Evolutionary conservation across 345 rosid genomes (phyloP), one percentile per base, ranked within the genome.

Genomic region (Hirschfeldia incana): DNA sequence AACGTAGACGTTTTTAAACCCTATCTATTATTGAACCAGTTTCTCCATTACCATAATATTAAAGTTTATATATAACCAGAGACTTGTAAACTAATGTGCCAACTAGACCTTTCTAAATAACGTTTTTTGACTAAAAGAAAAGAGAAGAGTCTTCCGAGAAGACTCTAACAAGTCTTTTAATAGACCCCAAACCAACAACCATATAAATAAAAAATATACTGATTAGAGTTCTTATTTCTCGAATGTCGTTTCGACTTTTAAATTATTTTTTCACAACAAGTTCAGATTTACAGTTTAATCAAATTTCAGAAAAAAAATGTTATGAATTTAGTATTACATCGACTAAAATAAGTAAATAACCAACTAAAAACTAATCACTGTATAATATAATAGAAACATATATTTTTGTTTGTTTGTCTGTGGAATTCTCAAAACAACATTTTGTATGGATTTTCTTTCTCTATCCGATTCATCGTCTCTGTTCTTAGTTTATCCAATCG

Each of bases 401-500:
- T 53, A 2, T 55, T 16, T 2, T 2, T 27, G 30, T 30, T 32
- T 32, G 34, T 13, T 57, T 55, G 32, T 58, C 15, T 16, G 42
- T 4, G 67, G 34, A 76, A 76, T 58, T 67, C 49, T 67, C 15
- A 27, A 59, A 29, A 29, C 32, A 58, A 16, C 60, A 59, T 59
- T 16, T 9, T 32, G 61, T 21, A 12, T 17, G 34, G 61, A 66
- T 46, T 46, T 8, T 64, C 4, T 37, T 51, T 46, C 17, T 64
- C 1, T 28, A 53, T 51, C 37, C 30, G 37, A 34, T 26, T 67
- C 69, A 10, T 65, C 60, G 78, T 11, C 60, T 76, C 42, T 46
- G 11, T 69, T 69, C 32, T 69, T 44, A 60, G n/a, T 60, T 60
- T 69, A 44, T 49, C 74, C 74, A 76, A 76, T 60, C 53, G 21